phyloP scores from a whole-genome alignment of 1,284 basidiomycete genomes.

The Phlebopus sp. region DNA sequence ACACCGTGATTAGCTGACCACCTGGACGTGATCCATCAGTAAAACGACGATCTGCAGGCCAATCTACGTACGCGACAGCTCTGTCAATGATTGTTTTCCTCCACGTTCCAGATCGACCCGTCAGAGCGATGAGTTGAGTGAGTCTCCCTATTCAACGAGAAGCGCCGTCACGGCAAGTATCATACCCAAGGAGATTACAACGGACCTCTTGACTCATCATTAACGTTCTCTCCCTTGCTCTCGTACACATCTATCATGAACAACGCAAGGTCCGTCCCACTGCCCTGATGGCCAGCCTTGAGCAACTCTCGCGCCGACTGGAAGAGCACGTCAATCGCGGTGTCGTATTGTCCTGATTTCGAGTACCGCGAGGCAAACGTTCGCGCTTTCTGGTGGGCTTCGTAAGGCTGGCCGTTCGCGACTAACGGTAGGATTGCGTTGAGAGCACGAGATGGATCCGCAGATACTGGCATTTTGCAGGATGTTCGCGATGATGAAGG shows the following conservation, averaged over 20 bases:
- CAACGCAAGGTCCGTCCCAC: constrained; percentile 77
- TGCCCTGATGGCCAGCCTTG: constrained; percentile 84
- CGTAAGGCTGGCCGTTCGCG: constrained; percentile 69
- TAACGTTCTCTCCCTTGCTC: constrained; percentile 61
- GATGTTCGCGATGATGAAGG: constrained; percentile 6
- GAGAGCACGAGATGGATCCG: constrained; percentile 56
- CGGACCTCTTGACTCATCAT: constrained; percentile 72
- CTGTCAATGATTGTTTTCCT: constrained; percentile 78
- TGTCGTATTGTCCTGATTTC: constrained; percentile 74
- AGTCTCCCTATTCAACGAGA: constrained; percentile 52
- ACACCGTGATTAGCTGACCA: constrained; percentile 78
- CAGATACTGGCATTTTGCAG: constrained; percentile 23
- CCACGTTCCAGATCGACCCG: constrained; percentile 74
- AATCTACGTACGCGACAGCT: constrained; percentile 62
- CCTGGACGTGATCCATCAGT: constrained; percentile 37
- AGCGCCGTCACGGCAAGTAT: constrained; percentile 6
- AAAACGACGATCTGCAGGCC: constrained; percentile 10
- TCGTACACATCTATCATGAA: constrained; percentile 84
- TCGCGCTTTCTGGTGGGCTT: constrained; percentile 92
- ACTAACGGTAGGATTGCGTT: constrained; percentile 77
- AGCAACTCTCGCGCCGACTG: constrained; percentile 81
- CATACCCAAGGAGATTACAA: neutral
- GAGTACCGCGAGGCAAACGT: constrained; percentile 88
- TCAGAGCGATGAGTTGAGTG: constrained; percentile 79
- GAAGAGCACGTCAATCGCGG: constrained; percentile 86